Conservation (phyloP, 169 alveolate species). For the Plasmodium sp. region DNA sequence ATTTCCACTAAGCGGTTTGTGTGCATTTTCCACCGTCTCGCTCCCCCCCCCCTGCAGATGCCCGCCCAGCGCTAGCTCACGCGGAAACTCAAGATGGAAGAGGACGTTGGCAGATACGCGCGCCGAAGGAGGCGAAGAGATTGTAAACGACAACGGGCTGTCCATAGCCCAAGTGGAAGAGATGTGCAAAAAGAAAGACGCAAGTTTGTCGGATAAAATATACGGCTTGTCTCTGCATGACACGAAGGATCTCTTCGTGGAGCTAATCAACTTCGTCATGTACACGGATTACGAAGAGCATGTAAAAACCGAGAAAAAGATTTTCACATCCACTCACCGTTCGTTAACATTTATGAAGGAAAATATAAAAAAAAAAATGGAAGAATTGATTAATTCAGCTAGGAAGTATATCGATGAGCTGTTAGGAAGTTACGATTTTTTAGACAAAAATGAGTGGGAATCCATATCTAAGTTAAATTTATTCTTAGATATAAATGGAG, state of each 20-base stretch:
- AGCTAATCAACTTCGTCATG: neutral
- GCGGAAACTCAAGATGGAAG: neutral
- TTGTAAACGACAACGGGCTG: neutral
- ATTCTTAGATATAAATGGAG: slow-evolving; percentile 20
- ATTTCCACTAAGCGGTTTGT: neutral
- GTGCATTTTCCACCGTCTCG: too few species aligned
- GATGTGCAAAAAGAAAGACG: neutral
- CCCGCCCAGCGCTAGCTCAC: neutral
- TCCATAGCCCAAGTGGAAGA: slow-evolving; percentile 6
- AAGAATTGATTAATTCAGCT: neutral
- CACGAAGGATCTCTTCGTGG: neutral
- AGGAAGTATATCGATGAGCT: neutral
- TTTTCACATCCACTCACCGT: neutral
- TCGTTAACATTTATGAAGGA: slow-evolving; percentile 5
- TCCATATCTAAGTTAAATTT: neutral
- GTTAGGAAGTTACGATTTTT: neutral
- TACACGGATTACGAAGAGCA: neutral
- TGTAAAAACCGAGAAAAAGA: neutral
- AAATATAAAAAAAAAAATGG: neutral
- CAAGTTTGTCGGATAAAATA: neutral
- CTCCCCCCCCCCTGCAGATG: neutral
- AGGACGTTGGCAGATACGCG: neutral
- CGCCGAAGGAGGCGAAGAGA: neutral
- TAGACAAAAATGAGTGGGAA: neutral
- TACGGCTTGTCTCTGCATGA: neutral